Percentiles rank a stretch among this genome's conserved stretches.
Evolutionary conservation across 2,329 filamentous ascomycete genomes (phyloP).

Genomic region (Epichloe hybrida): DNA sequence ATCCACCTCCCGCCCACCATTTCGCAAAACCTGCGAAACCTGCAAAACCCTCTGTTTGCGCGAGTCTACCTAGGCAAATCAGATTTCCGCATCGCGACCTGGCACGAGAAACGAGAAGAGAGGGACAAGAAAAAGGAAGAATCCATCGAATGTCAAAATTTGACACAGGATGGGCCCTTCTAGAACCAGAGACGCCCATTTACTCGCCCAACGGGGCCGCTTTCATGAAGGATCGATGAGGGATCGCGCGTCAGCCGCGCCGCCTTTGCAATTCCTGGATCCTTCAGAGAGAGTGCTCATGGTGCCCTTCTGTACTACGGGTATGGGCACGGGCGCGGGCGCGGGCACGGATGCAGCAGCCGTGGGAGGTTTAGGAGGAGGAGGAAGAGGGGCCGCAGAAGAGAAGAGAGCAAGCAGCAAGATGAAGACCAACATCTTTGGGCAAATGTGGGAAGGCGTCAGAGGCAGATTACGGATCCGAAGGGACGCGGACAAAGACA

Average conservation of each 20-base stretch:
- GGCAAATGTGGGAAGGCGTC: conserved; percentile 26
- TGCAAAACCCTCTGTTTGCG: too few species aligned
- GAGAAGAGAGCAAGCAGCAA: background rate
- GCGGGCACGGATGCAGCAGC: background rate
- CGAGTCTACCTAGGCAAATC: too few species aligned
- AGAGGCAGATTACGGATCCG: conserved; percentile 19
- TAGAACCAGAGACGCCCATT: conserved; percentile 17
- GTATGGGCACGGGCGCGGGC: background rate
- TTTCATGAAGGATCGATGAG: conserved; percentile 80
- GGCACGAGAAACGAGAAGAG: background rate
- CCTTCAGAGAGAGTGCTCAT: conserved; percentile 16
- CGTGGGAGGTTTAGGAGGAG: too few species aligned
- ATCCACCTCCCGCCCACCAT: too few species aligned
- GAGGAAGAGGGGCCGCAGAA: background rate
- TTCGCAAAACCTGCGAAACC: too few species aligned
- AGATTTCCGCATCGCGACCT: background rate
- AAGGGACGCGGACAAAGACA: conserved; percentile 14
- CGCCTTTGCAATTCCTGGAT: conserved; percentile 54
- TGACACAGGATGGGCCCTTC: conserved; percentile 15
- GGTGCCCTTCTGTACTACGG: background rate
- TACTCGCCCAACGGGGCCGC: conserved; percentile 25
- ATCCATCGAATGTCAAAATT: background rate
- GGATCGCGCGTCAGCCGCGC: conserved; percentile 58
- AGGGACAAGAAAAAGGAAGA: background rate
- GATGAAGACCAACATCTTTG: conserved; percentile 20